Conservation (phyloP, 2,329 filamentous ascomycete species). For the Xylariaceae sp. region DNA sequence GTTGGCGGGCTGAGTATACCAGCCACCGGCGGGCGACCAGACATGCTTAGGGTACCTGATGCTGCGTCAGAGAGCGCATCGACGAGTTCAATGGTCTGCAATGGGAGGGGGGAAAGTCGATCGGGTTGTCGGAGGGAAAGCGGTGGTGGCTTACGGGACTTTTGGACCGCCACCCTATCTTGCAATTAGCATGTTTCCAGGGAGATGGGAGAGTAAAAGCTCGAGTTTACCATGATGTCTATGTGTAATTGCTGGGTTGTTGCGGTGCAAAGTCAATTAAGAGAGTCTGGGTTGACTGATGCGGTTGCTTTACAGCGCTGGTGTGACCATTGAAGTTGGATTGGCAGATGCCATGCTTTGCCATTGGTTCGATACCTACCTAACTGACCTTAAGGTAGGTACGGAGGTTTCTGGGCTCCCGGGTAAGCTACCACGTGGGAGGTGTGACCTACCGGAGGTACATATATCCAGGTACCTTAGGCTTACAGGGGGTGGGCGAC, state of each 20-base stretch:
- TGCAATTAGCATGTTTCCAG: slow-evolving; percentile 36
- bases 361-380: no score
- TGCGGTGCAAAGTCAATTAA: slow-evolving; percentile 29
- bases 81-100: not conserved
- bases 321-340: slow-evolving; percentile 2
- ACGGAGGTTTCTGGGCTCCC: no score
- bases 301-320: slow-evolving; percentile 7
- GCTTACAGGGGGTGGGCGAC: no score
- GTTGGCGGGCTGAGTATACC: slow-evolving; percentile 92
- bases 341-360: no score
- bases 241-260: slow-evolving; percentile 23
- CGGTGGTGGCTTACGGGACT: slow-evolving; percentile 46
- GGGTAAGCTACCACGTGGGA: no score
- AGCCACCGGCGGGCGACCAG: slow-evolving; percentile 97
- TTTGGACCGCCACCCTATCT: slow-evolving; percentile 69
- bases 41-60: slow-evolving; percentile 93
- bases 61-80: slow-evolving; percentile 14
- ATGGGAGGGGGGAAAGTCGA: no score
- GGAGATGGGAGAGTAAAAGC: not conserved
- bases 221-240: slow-evolving; percentile 53
- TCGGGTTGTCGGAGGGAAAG: slow-evolving; percentile 6
- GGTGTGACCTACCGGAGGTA: no score
- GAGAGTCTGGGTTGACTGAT: slow-evolving; percentile 8
- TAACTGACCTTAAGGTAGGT: no score
- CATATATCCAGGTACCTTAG: no score